A percentile compares a stretch with the other conserved stretches of the same genome.
Conservation (phyloP, 768 basidiomycete genomes). For the Rhodocollybia butyracea region DNA sequence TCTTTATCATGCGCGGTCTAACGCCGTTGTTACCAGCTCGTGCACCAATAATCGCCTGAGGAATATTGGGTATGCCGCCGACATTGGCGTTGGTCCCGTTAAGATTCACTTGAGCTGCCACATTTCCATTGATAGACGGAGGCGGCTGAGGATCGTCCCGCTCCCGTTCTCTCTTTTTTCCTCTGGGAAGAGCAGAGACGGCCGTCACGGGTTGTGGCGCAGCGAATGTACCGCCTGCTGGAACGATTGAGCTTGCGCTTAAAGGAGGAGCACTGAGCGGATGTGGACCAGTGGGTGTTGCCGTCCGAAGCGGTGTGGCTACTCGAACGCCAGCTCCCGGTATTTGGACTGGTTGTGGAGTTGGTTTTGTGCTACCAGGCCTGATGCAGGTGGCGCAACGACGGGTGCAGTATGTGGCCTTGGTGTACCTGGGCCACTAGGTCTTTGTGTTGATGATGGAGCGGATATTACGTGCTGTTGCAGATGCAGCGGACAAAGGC, state of each 20-base stretch:
- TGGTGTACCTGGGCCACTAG: conserved; percentile 23
- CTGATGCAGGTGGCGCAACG: conserved; percentile 13
- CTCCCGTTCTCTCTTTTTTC: conserved; percentile 15
- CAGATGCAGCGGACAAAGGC: conserved; percentile 18
- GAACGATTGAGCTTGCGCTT: conserved; percentile 10
- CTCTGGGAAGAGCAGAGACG: conserved; percentile 17
- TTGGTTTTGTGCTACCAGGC: conserved; percentile 16
- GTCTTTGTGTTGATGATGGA: conserved; percentile 19
- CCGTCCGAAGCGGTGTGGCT: conserved; percentile 13
- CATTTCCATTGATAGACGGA: conserved; percentile 1
- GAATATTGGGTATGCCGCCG: conserved; percentile 9
- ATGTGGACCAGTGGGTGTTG: conserved; percentile 13
- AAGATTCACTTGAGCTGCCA: background rate
- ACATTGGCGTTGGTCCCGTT: background rate
- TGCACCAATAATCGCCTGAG: conserved; percentile 41
- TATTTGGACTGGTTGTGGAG: conserved; percentile 19
- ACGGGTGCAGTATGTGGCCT: conserved; percentile 22
- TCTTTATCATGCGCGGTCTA: conserved; percentile 59
- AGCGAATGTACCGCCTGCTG: conserved; percentile 7
- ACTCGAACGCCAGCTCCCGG: conserved; percentile 15
- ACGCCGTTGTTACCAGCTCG: conserved; percentile 57
- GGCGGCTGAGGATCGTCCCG: background rate
- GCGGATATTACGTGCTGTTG: conserved; percentile 29
- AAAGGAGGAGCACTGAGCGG: conserved; percentile 16
- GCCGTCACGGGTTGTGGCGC: conserved; percentile 13